Percentiles rank a stretch among this genome's conserved stretches.
Evolutionary conservation across 768 basidiomycete species (phyloP).

Genomic region (Pleurotus platypus): DNA sequence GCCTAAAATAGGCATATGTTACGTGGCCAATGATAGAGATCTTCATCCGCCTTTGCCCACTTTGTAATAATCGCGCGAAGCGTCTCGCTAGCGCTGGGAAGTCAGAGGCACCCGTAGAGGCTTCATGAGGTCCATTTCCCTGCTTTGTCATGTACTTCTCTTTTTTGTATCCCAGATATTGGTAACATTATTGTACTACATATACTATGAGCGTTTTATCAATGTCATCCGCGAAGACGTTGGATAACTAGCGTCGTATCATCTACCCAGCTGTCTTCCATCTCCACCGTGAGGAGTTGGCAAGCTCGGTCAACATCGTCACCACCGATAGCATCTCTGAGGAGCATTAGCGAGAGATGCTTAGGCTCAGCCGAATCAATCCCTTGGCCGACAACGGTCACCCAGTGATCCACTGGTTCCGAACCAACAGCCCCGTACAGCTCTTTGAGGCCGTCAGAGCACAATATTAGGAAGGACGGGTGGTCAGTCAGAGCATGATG

Average conservation of each 20-base stretch:
- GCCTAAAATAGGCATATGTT: constrained; percentile 46
- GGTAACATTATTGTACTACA: constrained; percentile 24
- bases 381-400: constrained; percentile 18
- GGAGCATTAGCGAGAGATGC: constrained; percentile 33
- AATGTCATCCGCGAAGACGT: constrained; percentile 38
- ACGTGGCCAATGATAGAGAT: constrained; percentile 76
- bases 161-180: constrained; percentile 25
- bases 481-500: constrained; percentile 25
- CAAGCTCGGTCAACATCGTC: constrained; percentile 29
- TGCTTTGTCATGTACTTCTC: background rate
- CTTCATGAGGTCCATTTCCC: background rate
- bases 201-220: constrained; percentile 18
- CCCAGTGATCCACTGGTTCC: constrained; percentile 30
- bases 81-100: constrained; percentile 5
- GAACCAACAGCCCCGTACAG: constrained; percentile 24
- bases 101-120: background rate
- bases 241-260: constrained; percentile 44
- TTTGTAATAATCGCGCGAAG: constrained; percentile 27
- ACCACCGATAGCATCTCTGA: constrained; percentile 40
- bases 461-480: constrained; percentile 37
- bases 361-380: constrained; percentile 12
- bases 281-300: constrained; percentile 38
- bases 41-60: constrained; percentile 59
- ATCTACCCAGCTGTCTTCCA: constrained; percentile 42
- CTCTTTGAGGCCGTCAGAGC: constrained; percentile 41